Percentiles rank a stretch among this genome's conserved stretches.
These are phyloP conservation scores for Aspergillus fischeri DNA, from an alignment of 2,329 filamentous ascomycete genomes.

Conservation along the genomic window DNA sequence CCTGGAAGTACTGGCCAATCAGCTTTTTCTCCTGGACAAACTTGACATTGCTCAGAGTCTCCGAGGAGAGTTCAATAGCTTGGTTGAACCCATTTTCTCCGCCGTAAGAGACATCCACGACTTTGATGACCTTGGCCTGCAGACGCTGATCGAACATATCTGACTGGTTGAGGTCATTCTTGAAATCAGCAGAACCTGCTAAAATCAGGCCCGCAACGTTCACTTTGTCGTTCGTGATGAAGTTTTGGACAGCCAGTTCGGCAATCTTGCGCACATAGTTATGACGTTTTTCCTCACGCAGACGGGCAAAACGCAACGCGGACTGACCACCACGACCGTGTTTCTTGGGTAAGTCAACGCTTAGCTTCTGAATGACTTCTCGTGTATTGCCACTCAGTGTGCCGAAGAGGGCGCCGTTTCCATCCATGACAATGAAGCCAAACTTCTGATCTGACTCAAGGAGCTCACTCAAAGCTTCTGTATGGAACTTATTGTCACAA, in stretches of 20 bases:
- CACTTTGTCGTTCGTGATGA: constrained; percentile 97
- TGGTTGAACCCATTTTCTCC: constrained; percentile 99
- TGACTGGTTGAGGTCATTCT: constrained; percentile 96
- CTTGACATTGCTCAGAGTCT: constrained; percentile 98
- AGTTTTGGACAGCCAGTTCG: constrained; percentile 96
- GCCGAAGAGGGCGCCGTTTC: constrained; percentile 95
- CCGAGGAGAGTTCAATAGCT: constrained; percentile 89
- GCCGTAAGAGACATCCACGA: constrained; percentile 97
- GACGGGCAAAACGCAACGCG: constrained; percentile 97
- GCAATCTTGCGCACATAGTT: constrained; percentile 99
- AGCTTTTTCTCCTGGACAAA: constrained; percentile 99
- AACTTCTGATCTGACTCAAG: constrained; percentile 99
- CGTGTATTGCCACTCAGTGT: constrained; percentile 96
- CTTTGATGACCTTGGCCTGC: constrained; percentile 94
- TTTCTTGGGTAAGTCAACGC: constrained; percentile 98
- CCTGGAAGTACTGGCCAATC: constrained; percentile 97
- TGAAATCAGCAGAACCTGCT: constrained; percentile 97
- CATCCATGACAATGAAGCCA: constrained; percentile 99
- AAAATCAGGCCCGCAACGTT: constrained; percentile 95
- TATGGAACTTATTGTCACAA: constrained; percentile 99
- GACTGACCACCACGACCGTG: constrained; percentile 99
- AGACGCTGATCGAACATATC: constrained; percentile 95
- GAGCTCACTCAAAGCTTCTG: constrained; percentile 91
- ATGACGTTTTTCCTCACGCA: constrained; percentile 98
- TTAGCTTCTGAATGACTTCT: constrained; percentile 96